Conservation (phyloP, 345 rosid genomes). For the Bruguiera parviflora region DNA sequence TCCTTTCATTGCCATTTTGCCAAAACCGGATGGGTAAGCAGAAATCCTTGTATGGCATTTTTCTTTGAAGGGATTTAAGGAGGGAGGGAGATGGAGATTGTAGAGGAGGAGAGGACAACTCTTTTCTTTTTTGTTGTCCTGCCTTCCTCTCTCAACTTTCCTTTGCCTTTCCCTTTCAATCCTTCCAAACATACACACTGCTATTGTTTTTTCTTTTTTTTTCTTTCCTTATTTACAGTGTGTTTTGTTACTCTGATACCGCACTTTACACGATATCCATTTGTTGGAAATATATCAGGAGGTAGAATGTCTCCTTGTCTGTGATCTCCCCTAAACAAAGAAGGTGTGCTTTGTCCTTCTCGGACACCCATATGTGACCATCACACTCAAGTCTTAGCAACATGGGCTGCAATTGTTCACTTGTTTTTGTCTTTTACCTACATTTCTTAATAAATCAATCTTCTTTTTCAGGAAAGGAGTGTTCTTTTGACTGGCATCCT, state of each 20-base stretch:
- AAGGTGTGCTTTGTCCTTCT: no score
- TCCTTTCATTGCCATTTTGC: conserved; percentile 61
- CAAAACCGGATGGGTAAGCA: conserved; percentile 66
- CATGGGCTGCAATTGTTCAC: neutral
- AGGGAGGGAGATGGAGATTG: no score
- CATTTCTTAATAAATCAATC: conserved; percentile 3
- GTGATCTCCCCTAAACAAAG: no score
- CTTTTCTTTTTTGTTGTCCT: no score
- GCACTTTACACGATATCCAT: no score
- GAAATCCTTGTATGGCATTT: conserved; percentile 1
- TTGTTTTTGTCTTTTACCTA: neutral
- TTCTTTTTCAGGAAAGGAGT: conserved; percentile 52
- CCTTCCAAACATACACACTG: no score
- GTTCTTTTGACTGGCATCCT: conserved; percentile 62
- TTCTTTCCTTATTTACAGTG: no score
- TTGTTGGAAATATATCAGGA: no score
- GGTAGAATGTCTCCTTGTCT: no score
- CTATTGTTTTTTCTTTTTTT: no score
- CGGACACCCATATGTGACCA: neutral
- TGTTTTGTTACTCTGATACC: no score
- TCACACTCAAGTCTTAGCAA: neutral
- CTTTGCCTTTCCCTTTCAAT: neutral
- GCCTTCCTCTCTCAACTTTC: neutral
- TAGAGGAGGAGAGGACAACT: no score
- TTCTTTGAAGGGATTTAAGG: neutral